phyloP scores from a whole-genome alignment of 2,329 filamentous ascomycete genomes.

The Lomentospora prolificans region DNA sequence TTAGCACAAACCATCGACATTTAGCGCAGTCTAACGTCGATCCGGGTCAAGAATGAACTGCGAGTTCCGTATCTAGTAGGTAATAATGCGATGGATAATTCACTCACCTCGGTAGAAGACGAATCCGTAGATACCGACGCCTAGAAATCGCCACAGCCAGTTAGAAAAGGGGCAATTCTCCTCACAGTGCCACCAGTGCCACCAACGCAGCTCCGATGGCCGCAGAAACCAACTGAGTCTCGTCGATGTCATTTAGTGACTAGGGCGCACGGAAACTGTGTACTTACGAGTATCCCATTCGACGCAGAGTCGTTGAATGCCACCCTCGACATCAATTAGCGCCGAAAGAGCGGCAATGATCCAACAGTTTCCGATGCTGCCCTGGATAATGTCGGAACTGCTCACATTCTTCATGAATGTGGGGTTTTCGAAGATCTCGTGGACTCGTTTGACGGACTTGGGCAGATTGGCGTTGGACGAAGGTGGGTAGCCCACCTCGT shows the following conservation, averaged over 20 bases:
- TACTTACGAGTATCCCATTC: slow-evolving; percentile 53
- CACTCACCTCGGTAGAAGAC: slow-evolving; percentile 62
- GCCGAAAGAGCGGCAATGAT: slow-evolving; percentile 70
- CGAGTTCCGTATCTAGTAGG: background rate
- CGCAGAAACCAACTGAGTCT: background rate
- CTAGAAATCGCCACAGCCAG: slow-evolving; percentile 27
- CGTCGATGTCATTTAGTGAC: background rate
- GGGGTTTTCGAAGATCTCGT: slow-evolving; percentile 68
- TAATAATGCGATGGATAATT: background rate
- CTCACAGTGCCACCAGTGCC: slow-evolving; percentile 17
- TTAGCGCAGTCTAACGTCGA: no score
- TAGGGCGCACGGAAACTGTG: background rate
- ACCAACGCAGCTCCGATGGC: background rate
- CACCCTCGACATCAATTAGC: slow-evolving; percentile 60
- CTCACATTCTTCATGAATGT: slow-evolving; percentile 57
- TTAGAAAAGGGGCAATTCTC: slow-evolving; percentile 21
- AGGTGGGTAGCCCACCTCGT: slow-evolving; percentile 37
- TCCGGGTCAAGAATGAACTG: background rate
- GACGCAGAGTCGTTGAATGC: slow-evolving; percentile 66
- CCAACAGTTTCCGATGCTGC: slow-evolving; percentile 73
- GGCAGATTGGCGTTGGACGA: slow-evolving; percentile 45
- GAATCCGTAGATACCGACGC: slow-evolving; percentile 78
- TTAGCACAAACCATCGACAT: background rate
- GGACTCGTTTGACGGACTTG: slow-evolving; percentile 63
- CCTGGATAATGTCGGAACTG: slow-evolving; percentile 69